phyloP scores from a whole-genome alignment of 371 early-diverging fungal genomes.

The Mortierella sp. region DNA sequence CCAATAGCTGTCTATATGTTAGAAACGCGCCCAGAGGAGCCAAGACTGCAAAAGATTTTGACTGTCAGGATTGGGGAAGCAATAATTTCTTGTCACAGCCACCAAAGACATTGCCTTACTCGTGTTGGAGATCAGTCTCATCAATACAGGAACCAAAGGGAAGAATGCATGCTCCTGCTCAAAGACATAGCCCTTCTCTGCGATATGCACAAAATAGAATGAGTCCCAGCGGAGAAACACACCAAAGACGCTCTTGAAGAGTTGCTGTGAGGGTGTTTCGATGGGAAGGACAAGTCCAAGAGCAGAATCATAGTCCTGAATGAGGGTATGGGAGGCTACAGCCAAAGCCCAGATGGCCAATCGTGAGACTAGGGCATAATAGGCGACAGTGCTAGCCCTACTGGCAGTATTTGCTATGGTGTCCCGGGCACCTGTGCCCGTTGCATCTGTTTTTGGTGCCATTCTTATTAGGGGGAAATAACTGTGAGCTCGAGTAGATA shows the following conservation, averaged over 20 bases:
- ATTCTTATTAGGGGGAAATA: not conserved
- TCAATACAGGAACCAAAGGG: conserved; percentile 82
- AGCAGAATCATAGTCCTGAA: conserved; percentile 70
- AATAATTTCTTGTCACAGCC: not conserved
- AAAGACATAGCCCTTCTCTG: conserved; percentile 84
- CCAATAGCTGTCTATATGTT: conserved; percentile 60
- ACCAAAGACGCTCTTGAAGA: conserved; percentile 53
- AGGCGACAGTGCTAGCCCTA: conserved; percentile 39
- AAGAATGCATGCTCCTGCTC: conserved; percentile 96
- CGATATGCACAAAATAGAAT: conserved; percentile 88
- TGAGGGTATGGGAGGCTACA: conserved; percentile 58
- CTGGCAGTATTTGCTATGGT: not conserved
- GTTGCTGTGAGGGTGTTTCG: conserved; percentile 20
- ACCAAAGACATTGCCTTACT: conserved; percentile 40
- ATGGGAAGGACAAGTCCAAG: conserved; percentile 57
- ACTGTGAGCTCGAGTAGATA: not conserved
- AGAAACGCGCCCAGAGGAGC: conserved; percentile 49
- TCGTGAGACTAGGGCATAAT: conserved; percentile 45
- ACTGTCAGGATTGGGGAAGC: not conserved
- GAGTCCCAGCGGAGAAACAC: conserved; percentile 94
- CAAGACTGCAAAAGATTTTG: conserved; percentile 24
- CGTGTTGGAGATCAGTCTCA: conserved; percentile 64
- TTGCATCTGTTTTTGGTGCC: conserved; percentile 11
- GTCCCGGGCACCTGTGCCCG: not conserved
- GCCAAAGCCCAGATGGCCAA: conserved; percentile 59